Evolutionary conservation across 2,329 filamentous ascomycete genomes (phyloP).

Genomic region (Ascochyta pisi): DNA sequence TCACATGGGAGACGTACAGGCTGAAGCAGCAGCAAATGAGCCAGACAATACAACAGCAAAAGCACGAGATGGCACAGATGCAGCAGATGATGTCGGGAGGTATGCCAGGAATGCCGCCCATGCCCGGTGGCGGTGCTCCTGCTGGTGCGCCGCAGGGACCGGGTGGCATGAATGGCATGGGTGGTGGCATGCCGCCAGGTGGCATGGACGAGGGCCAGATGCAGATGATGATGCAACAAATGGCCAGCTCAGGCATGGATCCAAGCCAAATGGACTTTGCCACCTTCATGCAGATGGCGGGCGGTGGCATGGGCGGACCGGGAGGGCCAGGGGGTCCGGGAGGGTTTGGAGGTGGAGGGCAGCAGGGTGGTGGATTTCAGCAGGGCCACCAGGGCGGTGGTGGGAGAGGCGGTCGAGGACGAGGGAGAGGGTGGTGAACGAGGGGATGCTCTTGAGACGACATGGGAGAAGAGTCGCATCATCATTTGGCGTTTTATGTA

Average conservation of each 20-base stretch:
- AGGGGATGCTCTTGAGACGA: background rate
- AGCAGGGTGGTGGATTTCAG: constrained; percentile 37
- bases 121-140: constrained; percentile 28
- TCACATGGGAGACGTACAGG: constrained; percentile 95
- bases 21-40: constrained; percentile 83
- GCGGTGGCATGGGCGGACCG: constrained; percentile 37
- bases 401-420: constrained; percentile 32
- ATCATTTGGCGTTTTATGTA: constrained; percentile 28
- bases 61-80: constrained; percentile 70
- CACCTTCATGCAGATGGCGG: constrained; percentile 47
- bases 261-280: constrained; percentile 45
- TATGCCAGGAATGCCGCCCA: constrained; percentile 36
- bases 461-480: background rate
- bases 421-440: constrained; percentile 32
- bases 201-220: constrained; percentile 61
- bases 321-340: constrained; percentile 18
- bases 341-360: constrained; percentile 28
- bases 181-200: constrained; percentile 39
- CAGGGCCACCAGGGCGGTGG: constrained; percentile 41
- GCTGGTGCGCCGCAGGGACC: constrained; percentile 42
- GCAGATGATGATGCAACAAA: constrained; percentile 65
- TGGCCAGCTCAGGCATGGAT: constrained; percentile 57
- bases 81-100: constrained; percentile 61
- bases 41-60: constrained; percentile 80
- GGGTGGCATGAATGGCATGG: constrained; percentile 26